These are phyloP conservation scores for Pinus albicaulis DNA, from an alignment of 75 land plant species.

Conservation along the genomic window DNA sequence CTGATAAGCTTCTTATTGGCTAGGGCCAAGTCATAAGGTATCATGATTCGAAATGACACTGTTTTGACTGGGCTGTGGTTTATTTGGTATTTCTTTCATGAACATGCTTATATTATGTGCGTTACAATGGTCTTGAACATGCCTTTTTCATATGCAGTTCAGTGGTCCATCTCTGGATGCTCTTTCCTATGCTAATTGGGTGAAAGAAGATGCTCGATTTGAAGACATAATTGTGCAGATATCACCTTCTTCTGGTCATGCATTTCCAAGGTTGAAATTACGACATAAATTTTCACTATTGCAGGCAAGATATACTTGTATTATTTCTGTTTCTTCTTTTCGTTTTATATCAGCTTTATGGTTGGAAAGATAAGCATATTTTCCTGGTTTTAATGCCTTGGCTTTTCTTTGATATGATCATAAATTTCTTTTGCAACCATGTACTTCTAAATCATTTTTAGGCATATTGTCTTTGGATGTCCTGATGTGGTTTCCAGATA, in stretches of 20 bases:
- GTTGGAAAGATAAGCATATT: constrained; percentile 1
- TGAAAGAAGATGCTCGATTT: constrained; percentile 62
- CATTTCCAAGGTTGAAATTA: constrained; percentile 78
- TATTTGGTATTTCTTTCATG: background rate
- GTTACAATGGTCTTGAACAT: constrained; percentile 68
- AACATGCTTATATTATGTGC: constrained; percentile 17
- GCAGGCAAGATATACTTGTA: constrained; percentile 51
- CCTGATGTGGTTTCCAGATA: background rate
- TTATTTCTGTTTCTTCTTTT: background rate
- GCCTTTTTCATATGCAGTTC: constrained; percentile 44
- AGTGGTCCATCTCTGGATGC: constrained; percentile 81
- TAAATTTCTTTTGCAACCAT: background rate
- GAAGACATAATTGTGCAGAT: constrained; percentile 63
- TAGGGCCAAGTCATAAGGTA: background rate
- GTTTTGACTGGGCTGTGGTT: background rate
- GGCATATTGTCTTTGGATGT: background rate
- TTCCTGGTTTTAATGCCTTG: background rate
- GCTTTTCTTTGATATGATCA: background rate
- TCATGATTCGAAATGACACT: background rate
- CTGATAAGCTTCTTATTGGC: background rate
- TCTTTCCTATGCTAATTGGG: constrained; percentile 75
- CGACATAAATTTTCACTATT: constrained; percentile 89
- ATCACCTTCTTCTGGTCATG: constrained; percentile 82
- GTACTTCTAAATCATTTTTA: background rate
- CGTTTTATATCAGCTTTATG: background rate